Evolutionary conservation across 495 filamentous ascomycete genomes (phyloP).

Genomic region (Hypoxylon perforatum): DNA sequence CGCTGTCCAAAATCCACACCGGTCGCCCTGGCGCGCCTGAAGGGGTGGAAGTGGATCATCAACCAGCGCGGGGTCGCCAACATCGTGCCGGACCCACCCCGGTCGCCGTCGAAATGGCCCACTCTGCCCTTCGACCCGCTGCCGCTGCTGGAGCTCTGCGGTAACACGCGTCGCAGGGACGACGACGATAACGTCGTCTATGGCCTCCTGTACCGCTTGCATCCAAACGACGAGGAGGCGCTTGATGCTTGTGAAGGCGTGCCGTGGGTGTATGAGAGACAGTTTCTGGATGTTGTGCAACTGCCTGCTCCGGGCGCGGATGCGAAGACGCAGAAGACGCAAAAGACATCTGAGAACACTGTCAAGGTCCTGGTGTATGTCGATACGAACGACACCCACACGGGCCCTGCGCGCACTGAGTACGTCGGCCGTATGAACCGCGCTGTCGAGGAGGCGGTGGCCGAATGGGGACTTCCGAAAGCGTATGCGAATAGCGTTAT

Average conservation of each 20-base stretch:
- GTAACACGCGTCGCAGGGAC: too few species aligned
- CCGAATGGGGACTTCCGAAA: conserved; percentile 45
- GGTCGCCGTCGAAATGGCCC: neutral
- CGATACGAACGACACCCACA: conserved; percentile 39
- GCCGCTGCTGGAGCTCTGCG: too few species aligned
- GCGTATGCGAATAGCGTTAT: conserved; percentile 44
- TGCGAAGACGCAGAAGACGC: neutral
- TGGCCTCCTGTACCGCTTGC: conserved; percentile 53
- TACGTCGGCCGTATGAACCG: conserved; percentile 54
- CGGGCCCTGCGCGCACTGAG: conserved; percentile 41
- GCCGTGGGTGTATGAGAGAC: conserved; percentile 50
- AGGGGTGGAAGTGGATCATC: conserved; percentile 56
- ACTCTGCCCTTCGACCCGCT: neutral
- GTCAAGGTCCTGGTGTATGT: conserved; percentile 52
- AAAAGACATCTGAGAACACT: conserved; percentile 10
- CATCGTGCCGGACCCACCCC: conserved; percentile 33
- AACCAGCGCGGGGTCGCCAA: conserved; percentile 57
- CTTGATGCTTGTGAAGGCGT: conserved; percentile 54
- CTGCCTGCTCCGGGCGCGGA: conserved; percentile 4
- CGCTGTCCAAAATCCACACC: conserved; percentile 52
- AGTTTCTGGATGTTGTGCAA: conserved; percentile 38
- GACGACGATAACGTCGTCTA: conserved; percentile 43
- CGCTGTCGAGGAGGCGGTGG: conserved; percentile 50
- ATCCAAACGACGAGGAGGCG: conserved; percentile 42
- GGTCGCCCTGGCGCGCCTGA: conserved; percentile 51